Conservation (phyloP, 73 alveolate genomes). For the Breviolum minutum region DNA sequence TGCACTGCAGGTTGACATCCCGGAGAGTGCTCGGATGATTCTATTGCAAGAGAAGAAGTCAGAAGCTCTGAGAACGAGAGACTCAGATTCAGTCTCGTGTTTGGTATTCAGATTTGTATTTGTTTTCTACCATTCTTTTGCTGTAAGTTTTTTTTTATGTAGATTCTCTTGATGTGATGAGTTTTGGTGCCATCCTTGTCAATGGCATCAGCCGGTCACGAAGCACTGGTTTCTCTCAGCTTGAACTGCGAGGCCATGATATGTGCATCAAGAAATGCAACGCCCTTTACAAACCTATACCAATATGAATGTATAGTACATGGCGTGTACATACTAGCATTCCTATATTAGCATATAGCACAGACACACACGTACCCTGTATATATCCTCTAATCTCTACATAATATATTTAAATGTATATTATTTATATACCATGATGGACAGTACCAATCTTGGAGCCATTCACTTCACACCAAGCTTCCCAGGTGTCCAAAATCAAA, state of each 20-base stretch:
- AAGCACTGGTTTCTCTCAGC: neutral
- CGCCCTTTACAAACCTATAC: neutral
- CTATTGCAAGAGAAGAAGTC: constrained; percentile 99
- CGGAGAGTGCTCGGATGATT: constrained; percentile 99
- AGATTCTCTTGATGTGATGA: neutral
- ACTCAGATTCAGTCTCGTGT: neutral
- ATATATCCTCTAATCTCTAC: too few species aligned
- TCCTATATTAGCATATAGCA: too few species aligned
- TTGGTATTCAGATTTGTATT: too few species aligned
- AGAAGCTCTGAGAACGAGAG: constrained; percentile 6
- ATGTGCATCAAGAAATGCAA: neutral
- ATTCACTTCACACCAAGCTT: too few species aligned
- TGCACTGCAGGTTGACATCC: neutral
- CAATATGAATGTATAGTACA: neutral
- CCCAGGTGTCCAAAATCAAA: too few species aligned
- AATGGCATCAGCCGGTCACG: neutral
- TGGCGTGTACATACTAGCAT: neutral
- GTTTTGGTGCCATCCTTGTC: neutral
- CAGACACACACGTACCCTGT: too few species aligned
- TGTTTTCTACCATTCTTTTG: too few species aligned
- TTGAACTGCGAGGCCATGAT: neutral
- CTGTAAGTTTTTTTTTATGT: neutral
- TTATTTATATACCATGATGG: too few species aligned
- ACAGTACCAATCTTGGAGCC: too few species aligned
- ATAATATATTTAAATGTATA: too few species aligned